phyloP scores from a whole-genome alignment of 768 basidiomycete species.

The Krasilnikovozyma curviuscula region DNA sequence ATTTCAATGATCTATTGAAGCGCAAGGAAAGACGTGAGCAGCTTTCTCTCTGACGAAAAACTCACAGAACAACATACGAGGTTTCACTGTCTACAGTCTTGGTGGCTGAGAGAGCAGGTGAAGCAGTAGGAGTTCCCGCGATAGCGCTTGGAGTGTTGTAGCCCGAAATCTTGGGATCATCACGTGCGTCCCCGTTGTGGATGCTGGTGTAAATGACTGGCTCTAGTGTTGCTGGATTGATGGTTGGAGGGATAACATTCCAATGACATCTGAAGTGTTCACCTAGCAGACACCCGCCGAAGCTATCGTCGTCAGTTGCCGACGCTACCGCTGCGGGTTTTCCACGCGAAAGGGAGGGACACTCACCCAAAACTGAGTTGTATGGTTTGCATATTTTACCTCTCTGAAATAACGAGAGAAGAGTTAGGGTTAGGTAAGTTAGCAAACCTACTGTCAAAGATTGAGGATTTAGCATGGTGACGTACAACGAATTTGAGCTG shows the following conservation, averaged over 20 bases:
- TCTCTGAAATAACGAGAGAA: slow-evolving; percentile 33
- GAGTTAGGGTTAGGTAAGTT: background rate
- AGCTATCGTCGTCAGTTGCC: too few species aligned
- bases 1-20: too few species aligned
- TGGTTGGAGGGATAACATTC: slow-evolving; percentile 21
- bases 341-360: background rate
- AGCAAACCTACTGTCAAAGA: background rate
- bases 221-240: slow-evolving; percentile 23
- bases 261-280: slow-evolving; percentile 30
- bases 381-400: slow-evolving; percentile 81
- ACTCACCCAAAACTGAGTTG: slow-evolving; percentile 26
- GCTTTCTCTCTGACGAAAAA: background rate
- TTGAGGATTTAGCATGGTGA: background rate
- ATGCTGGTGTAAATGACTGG: slow-evolving; percentile 25
- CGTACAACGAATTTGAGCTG: slow-evolving; percentile 63
- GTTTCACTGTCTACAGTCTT: background rate
- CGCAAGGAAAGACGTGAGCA: background rate
- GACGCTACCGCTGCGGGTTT: slow-evolving; percentile 4
- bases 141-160: slow-evolving; percentile 3
- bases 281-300: slow-evolving; percentile 14
- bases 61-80: too few species aligned
- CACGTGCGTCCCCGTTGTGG: slow-evolving; percentile 23
- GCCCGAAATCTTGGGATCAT: slow-evolving; percentile 16
- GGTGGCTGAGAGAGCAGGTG: background rate
- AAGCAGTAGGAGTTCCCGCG: background rate